Evolutionary conservation across 2,329 filamentous ascomycete genomes (phyloP), one percentile per base, ranked within the genome.

Genomic region (Catunica adiposa): DNA sequence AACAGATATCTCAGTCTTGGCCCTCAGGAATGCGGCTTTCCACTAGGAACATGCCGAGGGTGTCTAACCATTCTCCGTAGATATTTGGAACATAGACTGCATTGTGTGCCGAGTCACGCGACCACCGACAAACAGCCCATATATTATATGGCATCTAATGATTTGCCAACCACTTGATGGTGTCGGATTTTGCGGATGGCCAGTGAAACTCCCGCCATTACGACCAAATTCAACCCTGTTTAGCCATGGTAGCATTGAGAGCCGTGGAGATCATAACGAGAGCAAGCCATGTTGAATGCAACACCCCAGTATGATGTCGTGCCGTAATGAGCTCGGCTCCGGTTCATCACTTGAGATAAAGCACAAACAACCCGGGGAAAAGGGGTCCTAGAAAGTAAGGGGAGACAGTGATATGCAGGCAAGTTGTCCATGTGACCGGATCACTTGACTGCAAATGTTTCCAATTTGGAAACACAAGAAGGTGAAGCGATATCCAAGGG

Each of bases 391-490:
- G 31, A 25, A 22, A 3, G 23, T 20, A 26, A 34, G 22, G 29
- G 26, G 47, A 42, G 54, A 46, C 8, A 44, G 20, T 20, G 31
- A 37, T 44, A 54, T 54, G 52, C 37, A 44, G 26, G 22, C 15
- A 53, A 20, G 37, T 46, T 54, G 50, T 3, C 55, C 55, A 53
- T 53, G 55, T 56, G 55, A 56, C 34, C 14, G 15, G 31, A 37
- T 56, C 55, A 56, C 51, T 56, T 56, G 55, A 56, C 55, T 50
- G 34, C 20, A 40, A 15, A 25, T 20, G n/a, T 53, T 22, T 25
- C 34, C 17, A 17, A 17, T 44, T 44, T 44, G 40, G 40, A 44
- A 44, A 44, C 40, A 38, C n/a, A n/a, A n/a, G n/a, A n/a, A n/a
- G n/a, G n/a, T 34, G 29, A 34, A 34, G 29, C 29, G 11, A 34